Conservation (phyloP, 2,329 filamentous ascomycete species). For the Botrytis fragariae region DNA sequence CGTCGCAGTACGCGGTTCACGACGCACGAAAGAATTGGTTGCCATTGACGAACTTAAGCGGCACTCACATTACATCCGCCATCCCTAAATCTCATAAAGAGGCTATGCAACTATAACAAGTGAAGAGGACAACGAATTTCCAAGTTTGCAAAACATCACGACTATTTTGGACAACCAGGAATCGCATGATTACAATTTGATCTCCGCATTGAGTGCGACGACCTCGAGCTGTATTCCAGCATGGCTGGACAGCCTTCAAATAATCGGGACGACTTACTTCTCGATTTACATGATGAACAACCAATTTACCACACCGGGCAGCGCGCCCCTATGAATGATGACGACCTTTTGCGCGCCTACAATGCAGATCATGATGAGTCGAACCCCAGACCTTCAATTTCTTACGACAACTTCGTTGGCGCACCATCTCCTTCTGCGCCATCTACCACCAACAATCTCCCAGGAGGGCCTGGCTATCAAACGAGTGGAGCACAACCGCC, state of each 20-base stretch:
- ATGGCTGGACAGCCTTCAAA: slow-evolving; percentile 60
- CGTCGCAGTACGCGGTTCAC: neutral
- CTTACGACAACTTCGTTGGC: slow-evolving; percentile 94
- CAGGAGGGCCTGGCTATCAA: slow-evolving; percentile 36
- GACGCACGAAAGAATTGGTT: slow-evolving; percentile 5
- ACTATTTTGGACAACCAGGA: neutral
- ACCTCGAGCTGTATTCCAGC: slow-evolving; percentile 40
- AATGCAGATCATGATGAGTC: slow-evolving; percentile 58
- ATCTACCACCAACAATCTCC: slow-evolving; percentile 43
- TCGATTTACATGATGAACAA: slow-evolving; percentile 71
- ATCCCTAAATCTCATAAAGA: slow-evolving; percentile 20
- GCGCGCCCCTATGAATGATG: slow-evolving; percentile 75
- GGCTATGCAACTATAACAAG: slow-evolving; percentile 24
- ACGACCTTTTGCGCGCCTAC: slow-evolving; percentile 74
- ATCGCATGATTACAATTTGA: slow-evolving; percentile 27
- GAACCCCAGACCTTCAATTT: slow-evolving; percentile 75
- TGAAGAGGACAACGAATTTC: neutral
- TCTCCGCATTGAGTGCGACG: slow-evolving; percentile 33
- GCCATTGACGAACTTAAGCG: neutral
- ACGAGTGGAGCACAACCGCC: slow-evolving; percentile 27
- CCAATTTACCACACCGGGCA: slow-evolving; percentile 73
- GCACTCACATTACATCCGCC: slow-evolving; percentile 3
- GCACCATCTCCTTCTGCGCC: slow-evolving; percentile 53
- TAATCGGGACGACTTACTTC: slow-evolving; percentile 57
- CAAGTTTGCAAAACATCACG: neutral